Conservation (phyloP, 257 asterid species). For the Haberlea rhodopensis region DNA sequence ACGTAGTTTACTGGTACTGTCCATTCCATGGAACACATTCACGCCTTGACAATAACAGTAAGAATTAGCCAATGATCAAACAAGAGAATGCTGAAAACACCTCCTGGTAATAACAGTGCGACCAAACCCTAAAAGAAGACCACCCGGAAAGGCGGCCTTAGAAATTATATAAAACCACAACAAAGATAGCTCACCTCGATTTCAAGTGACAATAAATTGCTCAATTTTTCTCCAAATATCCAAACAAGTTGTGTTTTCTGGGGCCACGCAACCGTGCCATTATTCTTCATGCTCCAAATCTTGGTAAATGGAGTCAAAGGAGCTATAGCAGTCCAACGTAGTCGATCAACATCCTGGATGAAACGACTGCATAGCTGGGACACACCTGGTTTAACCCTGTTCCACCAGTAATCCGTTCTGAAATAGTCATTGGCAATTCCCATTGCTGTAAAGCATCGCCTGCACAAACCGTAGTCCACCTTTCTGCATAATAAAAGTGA, state of each 20-base stretch:
- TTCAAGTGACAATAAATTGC: slow-evolving; percentile 45
- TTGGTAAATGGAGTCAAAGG: slow-evolving; percentile 78
- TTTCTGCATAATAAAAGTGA: slow-evolving; percentile 43
- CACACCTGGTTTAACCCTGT: slow-evolving; percentile 32
- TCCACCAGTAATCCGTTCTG: slow-evolving; percentile 59
- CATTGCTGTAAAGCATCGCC: slow-evolving; percentile 57
- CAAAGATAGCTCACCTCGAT: slow-evolving; percentile 43
- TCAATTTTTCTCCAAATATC: slow-evolving; percentile 79
- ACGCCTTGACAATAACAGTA: too few species aligned
- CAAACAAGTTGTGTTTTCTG: slow-evolving; percentile 74
- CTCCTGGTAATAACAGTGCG: background rate
- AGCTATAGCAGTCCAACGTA: slow-evolving; percentile 77
- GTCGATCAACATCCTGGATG: slow-evolving; percentile 68
- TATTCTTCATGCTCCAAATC: slow-evolving; percentile 95
- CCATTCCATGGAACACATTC: background rate
- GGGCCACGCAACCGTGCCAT: slow-evolving; percentile 71
- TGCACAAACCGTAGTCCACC: slow-evolving; percentile 75
- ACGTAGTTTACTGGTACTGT: background rate
- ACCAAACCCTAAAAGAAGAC: background rate
- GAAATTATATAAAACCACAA: background rate
- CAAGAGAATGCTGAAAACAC: background rate
- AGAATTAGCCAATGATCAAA: background rate
- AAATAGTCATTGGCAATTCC: slow-evolving; percentile 56
- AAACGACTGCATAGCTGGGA: slow-evolving; percentile 64
- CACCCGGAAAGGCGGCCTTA: background rate